Evolutionary conservation across 1,284 basidiomycete genomes (phyloP).

Genomic region (Somion occarium): DNA sequence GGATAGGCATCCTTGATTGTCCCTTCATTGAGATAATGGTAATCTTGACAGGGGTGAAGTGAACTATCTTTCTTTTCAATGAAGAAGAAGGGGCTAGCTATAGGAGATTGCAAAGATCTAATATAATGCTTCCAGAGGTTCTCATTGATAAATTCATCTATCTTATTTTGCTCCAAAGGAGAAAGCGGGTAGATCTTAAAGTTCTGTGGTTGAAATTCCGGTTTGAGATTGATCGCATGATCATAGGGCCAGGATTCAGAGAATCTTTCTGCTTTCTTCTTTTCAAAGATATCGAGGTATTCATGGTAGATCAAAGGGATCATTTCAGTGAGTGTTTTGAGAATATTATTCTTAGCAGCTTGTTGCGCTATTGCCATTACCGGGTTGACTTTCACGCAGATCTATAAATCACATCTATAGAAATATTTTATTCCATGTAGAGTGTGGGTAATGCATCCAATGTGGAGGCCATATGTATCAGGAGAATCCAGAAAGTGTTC

Average conservation of each 20-base stretch:
- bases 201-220: no score
- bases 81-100: constrained; percentile 32
- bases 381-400: background rate
- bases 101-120: constrained; percentile 20
- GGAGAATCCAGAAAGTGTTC: no score
- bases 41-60: constrained; percentile 29
- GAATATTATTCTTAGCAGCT: background rate
- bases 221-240: constrained; percentile 17
- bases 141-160: constrained; percentile 26
- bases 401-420: no score
- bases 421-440: no score
- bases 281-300: constrained; percentile 30
- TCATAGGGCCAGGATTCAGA: constrained; percentile 14
- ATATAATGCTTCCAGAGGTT: constrained; percentile 24
- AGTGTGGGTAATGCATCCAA: no score
- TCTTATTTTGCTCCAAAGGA: constrained; percentile 16
- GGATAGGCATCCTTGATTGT: constrained; percentile 32
- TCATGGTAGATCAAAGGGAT: constrained; percentile 13
- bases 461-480: no score
- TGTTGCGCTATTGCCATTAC: background rate
- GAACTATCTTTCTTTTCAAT: constrained; percentile 36
- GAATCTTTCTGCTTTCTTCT: constrained; percentile 12
- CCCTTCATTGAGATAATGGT: constrained; percentile 17
- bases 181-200: constrained; percentile 23
- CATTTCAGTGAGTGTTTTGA: constrained; percentile 7